Conservation (phyloP, 2,329 filamentous ascomycete genomes). For the Colletotrichum orchidophilum region DNA sequence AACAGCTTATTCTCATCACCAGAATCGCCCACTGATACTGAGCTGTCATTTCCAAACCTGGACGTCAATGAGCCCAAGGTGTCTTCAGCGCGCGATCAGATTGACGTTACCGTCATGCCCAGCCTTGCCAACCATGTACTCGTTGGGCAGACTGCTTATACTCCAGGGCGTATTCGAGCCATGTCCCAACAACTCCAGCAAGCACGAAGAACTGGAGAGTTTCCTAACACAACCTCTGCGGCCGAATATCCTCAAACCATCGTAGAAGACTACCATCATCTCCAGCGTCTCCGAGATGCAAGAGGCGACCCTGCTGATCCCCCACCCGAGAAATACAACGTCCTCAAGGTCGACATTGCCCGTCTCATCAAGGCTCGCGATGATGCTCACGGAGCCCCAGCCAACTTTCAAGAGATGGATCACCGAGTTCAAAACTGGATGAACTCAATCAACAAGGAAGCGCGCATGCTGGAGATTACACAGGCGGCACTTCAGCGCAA, state of each 20-base stretch:
- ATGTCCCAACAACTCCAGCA: fast-evolving
- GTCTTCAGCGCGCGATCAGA: fast-evolving
- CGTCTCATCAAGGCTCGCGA: conserved; percentile 49
- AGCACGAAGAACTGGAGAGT: neutral
- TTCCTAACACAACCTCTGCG: neutral
- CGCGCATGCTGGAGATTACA: conserved; percentile 30
- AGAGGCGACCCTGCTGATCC: neutral
- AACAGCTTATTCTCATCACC: conserved; percentile 8
- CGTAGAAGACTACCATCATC: neutral
- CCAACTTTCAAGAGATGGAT: conserved; percentile 13
- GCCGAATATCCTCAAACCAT: neutral
- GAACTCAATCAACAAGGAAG: conserved; percentile 23
- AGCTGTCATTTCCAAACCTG: neutral
- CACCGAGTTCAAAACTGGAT: conserved; percentile 28
- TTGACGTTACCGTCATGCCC: neutral
- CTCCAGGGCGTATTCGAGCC: fast-evolving
- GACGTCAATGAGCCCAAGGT: fast-evolving
- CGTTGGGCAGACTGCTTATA: fast-evolving
- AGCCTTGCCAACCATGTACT: neutral
- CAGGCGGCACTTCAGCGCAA: conserved; percentile 25
- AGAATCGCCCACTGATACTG: neutral
- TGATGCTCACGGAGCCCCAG: conserved; percentile 35
- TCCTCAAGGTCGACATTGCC: conserved; percentile 44
- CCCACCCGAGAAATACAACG: conserved; percentile 35
- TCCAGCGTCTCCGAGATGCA: fast-evolving